Percentiles rank a stretch among this genome's conserved stretches.
These are phyloP conservation scores for Tricholoma sp. DNA, from an alignment of 768 basidiomycete species.

Conservation along the genomic window DNA sequence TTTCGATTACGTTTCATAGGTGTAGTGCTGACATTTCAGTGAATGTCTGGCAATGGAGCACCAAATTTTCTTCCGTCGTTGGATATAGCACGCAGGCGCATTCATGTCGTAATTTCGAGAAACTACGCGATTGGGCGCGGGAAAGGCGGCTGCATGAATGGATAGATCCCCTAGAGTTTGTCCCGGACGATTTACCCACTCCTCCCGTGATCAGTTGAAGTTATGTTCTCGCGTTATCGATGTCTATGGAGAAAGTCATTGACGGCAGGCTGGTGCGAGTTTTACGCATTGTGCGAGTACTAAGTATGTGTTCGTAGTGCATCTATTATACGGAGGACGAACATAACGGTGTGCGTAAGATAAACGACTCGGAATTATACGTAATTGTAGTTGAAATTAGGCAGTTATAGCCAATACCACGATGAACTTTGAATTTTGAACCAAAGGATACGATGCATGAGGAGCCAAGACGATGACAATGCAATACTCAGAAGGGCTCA, in stretches of 20 bases:
- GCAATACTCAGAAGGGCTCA: not conserved
- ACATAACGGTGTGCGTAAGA: too few species aligned
- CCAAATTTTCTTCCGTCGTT: constrained; percentile 3
- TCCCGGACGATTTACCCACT: not conserved
- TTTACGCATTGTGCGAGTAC: too few species aligned
- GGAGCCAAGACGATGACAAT: too few species aligned
- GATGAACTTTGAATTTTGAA: too few species aligned
- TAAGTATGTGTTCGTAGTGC: too few species aligned
- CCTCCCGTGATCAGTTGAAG: not conserved
- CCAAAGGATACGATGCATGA: too few species aligned
- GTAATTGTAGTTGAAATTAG: too few species aligned
- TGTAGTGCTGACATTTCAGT: constrained; percentile 2
- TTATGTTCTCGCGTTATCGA: not conserved
- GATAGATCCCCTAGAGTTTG: not conserved
- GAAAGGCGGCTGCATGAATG: not conserved
- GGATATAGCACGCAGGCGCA: constrained; percentile 14
- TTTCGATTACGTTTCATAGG: not conserved
- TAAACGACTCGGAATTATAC: too few species aligned
- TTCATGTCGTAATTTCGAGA: constrained; percentile 14
- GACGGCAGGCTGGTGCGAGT: too few species aligned
- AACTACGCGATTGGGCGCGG: constrained; percentile 13
- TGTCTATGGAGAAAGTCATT: too few species aligned
- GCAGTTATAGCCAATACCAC: too few species aligned
- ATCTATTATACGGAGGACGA: too few species aligned
- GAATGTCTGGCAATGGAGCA: constrained; percentile 18